phyloP scores from a whole-genome alignment of 2,329 filamentous ascomycete genomes.

The Elsinoe ampelina region DNA sequence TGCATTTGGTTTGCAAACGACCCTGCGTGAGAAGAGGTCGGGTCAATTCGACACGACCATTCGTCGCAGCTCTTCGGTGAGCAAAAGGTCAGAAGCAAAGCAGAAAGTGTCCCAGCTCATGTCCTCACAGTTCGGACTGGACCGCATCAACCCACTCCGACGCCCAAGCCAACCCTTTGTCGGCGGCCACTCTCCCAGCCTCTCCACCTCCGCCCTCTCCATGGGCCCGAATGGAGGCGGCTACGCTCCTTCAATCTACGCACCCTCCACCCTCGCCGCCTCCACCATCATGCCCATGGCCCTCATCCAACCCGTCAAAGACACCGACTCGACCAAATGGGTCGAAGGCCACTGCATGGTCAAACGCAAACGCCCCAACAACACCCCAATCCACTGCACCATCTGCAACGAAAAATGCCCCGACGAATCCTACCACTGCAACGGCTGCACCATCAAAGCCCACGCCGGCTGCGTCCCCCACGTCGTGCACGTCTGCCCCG shows the following conservation, averaged over 20 bases:
- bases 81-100: constrained; percentile 23
- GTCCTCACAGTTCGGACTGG: constrained; percentile 56
- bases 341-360: constrained; percentile 76
- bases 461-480: constrained; percentile 52
- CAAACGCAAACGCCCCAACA: constrained; percentile 35
- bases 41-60: constrained; percentile 76
- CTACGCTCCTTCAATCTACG: constrained; percentile 76
- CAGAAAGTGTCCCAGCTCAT: constrained; percentile 18
- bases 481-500: constrained; percentile 56
- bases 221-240: constrained; percentile 34
- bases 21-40: constrained; percentile 85
- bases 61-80: constrained; percentile 75
- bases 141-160: constrained; percentile 57
- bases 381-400: constrained; percentile 48
- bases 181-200: constrained; percentile 46
- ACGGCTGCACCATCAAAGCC: constrained; percentile 48
- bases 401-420: constrained; percentile 67
- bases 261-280: constrained; percentile 74
- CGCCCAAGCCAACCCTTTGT: constrained; percentile 60
- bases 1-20: constrained; percentile 75
- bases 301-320: constrained; percentile 66
- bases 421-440: constrained; percentile 68
- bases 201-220: constrained; percentile 57
- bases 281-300: constrained; percentile 82
- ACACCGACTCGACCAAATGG: constrained; percentile 73